These are phyloP conservation scores for Globisporangium iwayamae DNA, from an alignment of 352 stramenopile genomes.

Conservation along the genomic window DNA sequence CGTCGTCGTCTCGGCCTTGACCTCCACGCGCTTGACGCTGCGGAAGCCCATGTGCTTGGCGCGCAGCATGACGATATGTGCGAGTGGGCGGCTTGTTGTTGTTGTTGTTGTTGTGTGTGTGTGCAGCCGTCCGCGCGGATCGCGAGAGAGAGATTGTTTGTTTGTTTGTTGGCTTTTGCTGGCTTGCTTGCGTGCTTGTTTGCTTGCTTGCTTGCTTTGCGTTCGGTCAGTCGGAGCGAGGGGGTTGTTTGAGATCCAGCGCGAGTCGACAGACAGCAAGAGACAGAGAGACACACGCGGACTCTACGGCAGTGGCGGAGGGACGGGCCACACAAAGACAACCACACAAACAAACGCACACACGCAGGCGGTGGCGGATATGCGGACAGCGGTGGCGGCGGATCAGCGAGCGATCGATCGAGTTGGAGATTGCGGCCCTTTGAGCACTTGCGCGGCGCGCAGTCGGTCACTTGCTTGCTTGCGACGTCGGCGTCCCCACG, in stretches of 20 bases:
- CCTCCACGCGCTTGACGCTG: slow-evolving; percentile 71
- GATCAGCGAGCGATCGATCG: background rate
- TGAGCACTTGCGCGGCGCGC: background rate
- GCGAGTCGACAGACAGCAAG: background rate
- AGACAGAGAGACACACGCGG: slow-evolving; percentile 5
- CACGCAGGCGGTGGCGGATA: background rate
- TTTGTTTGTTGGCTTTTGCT: too few relatives aligned
- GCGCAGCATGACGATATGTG: slow-evolving; percentile 39
- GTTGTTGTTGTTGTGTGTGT: too few relatives aligned
- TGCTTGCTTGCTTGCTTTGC: background rate
- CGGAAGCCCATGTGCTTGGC: slow-evolving; percentile 85
- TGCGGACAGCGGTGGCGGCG: background rate
- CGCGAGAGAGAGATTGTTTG: background rate
- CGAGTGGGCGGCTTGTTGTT: background rate
- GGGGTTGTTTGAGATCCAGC: slow-evolving; percentile 8
- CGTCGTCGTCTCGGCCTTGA: slow-evolving; percentile 86
- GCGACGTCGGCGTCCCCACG: background rate
- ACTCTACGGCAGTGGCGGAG: slow-evolving; percentile 1
- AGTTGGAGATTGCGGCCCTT: slow-evolving; percentile 1
- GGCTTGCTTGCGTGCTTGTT: too few relatives aligned
- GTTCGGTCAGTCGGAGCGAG: background rate
- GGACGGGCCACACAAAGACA: slow-evolving; percentile 7
- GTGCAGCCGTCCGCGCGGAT: background rate
- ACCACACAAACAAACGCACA: slow-evolving; percentile 3
- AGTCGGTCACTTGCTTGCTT: background rate